A percentile compares a stretch with the other conserved stretches of the same genome.
phyloP scores from a whole-genome alignment of 768 basidiomycete species.

The Lactarius sp. region DNA sequence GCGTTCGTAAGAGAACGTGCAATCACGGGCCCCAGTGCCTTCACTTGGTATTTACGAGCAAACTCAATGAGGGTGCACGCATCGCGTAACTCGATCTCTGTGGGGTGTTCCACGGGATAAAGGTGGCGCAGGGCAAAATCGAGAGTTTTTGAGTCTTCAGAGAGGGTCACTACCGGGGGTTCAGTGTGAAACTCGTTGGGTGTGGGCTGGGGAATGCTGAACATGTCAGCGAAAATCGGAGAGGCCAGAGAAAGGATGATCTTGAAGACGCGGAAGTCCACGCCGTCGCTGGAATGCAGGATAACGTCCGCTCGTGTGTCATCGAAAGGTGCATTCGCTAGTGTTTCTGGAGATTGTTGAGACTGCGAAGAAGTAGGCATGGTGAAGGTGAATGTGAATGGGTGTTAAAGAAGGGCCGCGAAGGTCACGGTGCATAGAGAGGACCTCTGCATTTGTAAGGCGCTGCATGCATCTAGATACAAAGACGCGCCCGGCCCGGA shows the following conservation, averaged over 20 bases:
- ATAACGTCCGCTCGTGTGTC: background rate
- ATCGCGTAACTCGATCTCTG: background rate
- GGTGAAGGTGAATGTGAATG: too few relatives aligned
- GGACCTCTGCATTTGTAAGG: too few relatives aligned
- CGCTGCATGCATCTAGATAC: too few relatives aligned
- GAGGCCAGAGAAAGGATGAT: conserved; percentile 19
- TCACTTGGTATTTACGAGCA: conserved; percentile 19
- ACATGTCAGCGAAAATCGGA: conserved; percentile 14
- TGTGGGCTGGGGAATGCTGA: background rate
- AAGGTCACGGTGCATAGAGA: too few relatives aligned
- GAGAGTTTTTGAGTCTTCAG: conserved; percentile 13
- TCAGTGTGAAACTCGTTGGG: background rate
- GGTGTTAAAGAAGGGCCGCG: too few relatives aligned
- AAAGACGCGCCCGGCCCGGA: too few relatives aligned
- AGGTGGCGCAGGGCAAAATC: conserved; percentile 15
- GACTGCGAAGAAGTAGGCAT: too few relatives aligned
- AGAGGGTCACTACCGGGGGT: background rate
- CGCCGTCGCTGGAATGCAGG: conserved; percentile 7
- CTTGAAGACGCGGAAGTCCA: conserved; percentile 18
- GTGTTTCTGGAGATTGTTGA: too few relatives aligned
- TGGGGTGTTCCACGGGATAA: conserved; percentile 10
- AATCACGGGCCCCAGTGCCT: background rate
- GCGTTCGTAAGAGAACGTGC: background rate
- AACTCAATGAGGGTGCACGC: conserved; percentile 11
- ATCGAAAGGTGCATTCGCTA: background rate